These are phyloP conservation scores for Amanita thiersii DNA, from an alignment of 768 basidiomycete genomes.

Conservation along the genomic window DNA sequence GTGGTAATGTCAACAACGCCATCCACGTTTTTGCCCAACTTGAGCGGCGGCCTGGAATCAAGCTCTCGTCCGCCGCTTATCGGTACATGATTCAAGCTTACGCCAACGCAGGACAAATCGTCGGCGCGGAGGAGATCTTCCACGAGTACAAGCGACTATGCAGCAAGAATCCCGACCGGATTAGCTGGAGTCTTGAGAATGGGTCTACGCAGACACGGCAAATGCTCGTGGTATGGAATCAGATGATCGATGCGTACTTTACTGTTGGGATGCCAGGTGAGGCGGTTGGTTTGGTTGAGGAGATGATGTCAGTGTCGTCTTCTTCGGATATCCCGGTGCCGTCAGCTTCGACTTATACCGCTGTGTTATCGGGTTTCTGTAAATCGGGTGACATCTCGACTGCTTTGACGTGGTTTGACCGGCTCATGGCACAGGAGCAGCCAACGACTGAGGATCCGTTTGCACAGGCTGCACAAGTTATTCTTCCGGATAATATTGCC, in stretches of 20 bases:
- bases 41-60: slow-evolving; percentile 32
- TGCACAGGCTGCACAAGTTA: slow-evolving; percentile 31
- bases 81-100: slow-evolving; percentile 52
- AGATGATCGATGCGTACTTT: slow-evolving; percentile 74
- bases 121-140: slow-evolving; percentile 51
- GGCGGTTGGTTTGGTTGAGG: slow-evolving; percentile 58
- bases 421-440: slow-evolving; percentile 38
- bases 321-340: slow-evolving; percentile 46
- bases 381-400: slow-evolving; percentile 49
- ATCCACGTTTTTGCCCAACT: slow-evolving; percentile 58
- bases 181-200: not conserved
- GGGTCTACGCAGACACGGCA: not conserved
- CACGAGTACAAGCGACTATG: slow-evolving; percentile 43
- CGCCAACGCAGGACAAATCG: slow-evolving; percentile 39
- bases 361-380: slow-evolving; percentile 61
- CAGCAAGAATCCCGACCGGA: not conserved
- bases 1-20: slow-evolving; percentile 51
- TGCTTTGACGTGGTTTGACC: slow-evolving; percentile 67
- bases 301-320: slow-evolving; percentile 52
- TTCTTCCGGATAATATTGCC: slow-evolving; percentile 43
- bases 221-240: slow-evolving; percentile 45
- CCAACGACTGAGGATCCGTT: slow-evolving; percentile 25
- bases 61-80: slow-evolving; percentile 33
- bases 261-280: slow-evolving; percentile 49
- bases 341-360: slow-evolving; percentile 52